Base-by-base conservation (phyloP, 75 land plant genomes). In the Larix kaempferi region DNA sequence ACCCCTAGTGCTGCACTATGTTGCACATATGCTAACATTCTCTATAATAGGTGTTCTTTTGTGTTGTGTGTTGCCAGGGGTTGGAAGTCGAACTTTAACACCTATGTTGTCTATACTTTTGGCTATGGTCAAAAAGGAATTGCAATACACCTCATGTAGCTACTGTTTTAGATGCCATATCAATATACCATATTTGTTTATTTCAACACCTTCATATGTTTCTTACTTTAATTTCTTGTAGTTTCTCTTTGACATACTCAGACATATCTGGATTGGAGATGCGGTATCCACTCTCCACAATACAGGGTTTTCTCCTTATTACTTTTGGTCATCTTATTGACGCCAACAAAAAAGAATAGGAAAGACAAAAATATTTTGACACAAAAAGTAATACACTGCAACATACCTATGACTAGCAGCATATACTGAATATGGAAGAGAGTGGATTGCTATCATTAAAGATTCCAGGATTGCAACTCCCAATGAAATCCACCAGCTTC, bases 401-500 rank as follows among this genome's bases (percentile, higher is more conserved):
- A 77, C 63, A 74, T 79, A 96, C 99, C 95, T 82, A 85, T 84
- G 74, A 76, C 83, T 89, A 61, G 92, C 91, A 74, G 88, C 89
- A 88, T 87, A 90, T 17, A 95, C 83, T 21, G 99, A 94, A 78
- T 92, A 94, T 49, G 82, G 88, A 75, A 91, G 88, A 35, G 99
- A 92, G 67, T 86, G 84, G 60, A 85, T 82, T 37, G 98, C 74
- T 63, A 97, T 60, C 57, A 91, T 52, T 12, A 92, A 39, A 55
- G 90, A 91, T 78, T 89, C 93, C 71, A 97, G 17, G 60, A 92
- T 85, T 65, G 99, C 98, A 84, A 92, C 86, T 67, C 87, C 91
- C 59, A 97, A 82, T 71, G 98, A 89, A 55, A 88, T 66, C 96
- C 96, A 91, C 96, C 94, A 95, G 80, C 98, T 95, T 88, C 84